Base-by-base conservation (phyloP, 1,284 basidiomycete genomes). In the Ceratobasidium sp. region DNA sequence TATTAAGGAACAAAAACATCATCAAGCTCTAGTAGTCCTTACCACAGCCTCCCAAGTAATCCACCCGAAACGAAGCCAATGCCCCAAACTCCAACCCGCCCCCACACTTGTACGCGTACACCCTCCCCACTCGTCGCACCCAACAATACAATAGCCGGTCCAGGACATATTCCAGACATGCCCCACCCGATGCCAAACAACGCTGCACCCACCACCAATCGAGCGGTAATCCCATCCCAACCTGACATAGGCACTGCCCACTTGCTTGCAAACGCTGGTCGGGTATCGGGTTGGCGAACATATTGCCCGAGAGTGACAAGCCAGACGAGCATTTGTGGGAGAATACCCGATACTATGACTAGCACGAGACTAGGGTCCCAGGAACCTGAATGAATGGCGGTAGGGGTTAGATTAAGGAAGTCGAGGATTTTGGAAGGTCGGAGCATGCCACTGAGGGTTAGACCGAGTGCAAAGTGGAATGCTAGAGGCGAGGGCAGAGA, bases 371-470 rank as follows among this genome's bases (percentile, higher is more conserved):
- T 55, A 10, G 38, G 52, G 40, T 67, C 64, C 64, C 64, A 67
- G n/a, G 50, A 7, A 20, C 40, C 29, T 10, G 3, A 17, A 7
- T 25, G 35, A n/a, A 67, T 45, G 17, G 64, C 50, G 20, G 52
- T 42, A 3, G 64, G 64, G n/a, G 64, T 67, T 6, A 55, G 0
- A n/a, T 55, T 29, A 25, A 67, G 5, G 34, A 67, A 67, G 29
- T 31, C 22, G 40, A 67, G 64, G 40, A 55, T 65, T 43, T 67
- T 67, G 27, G 64, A 67, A 13, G 64, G 64, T 13, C 64, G 50
- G 8, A 67, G 52, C 64, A 55, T 67, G 4, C 64, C 52, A 42
- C 64, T 67, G 29, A 55, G 38, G 12, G 17, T 20, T 10, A 67
- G 47, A 12, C 50, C 52, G 29, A 67, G 52, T n/a, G 64, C 38